Conservation (phyloP, 1,284 basidiomycete species). For the Cystobasidiaceae sp. region DNA sequence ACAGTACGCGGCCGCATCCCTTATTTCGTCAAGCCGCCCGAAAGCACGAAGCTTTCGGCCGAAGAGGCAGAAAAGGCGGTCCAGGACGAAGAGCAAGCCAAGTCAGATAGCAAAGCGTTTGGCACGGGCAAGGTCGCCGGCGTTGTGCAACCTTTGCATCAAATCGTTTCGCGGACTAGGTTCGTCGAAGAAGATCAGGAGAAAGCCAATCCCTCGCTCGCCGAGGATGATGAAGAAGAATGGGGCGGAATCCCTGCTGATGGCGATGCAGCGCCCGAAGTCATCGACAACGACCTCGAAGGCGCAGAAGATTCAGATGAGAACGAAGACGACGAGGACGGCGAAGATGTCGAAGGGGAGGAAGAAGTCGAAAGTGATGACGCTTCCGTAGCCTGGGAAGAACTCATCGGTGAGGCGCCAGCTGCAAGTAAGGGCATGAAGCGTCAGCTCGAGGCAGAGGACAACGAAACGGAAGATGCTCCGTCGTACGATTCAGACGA, state of each 20-base stretch:
- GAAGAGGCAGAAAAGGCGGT: conserved; percentile 33
- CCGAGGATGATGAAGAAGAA: conserved; percentile 42
- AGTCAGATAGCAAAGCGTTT: conserved; percentile 37
- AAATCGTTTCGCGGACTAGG: conserved; percentile 56
- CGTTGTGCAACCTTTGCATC: conserved; percentile 55
- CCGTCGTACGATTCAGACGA: conserved; percentile 29
- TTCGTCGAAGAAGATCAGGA: conserved; percentile 51
- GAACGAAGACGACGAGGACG: conserved; percentile 19
- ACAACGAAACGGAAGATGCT: conserved; percentile 30
- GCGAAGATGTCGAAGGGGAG: conserved; percentile 9
- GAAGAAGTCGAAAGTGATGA: conserved; percentile 39
- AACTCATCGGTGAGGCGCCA: conserved; percentile 26
- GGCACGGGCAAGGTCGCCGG: conserved; percentile 51
- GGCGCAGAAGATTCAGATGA: conserved; percentile 21
- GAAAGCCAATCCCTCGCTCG: conserved; percentile 41
- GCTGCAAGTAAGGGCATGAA: conserved; percentile 26
- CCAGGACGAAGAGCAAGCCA: conserved; percentile 40
- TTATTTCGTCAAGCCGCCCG: conserved; percentile 52
- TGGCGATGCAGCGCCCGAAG: conserved; percentile 41
- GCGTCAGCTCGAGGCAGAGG: conserved; percentile 33
- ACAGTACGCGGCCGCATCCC: conserved; percentile 80
- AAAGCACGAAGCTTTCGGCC: too few species aligned
- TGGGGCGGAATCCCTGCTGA: conserved; percentile 50
- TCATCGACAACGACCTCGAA: conserved; percentile 43
- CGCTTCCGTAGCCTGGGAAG: conserved; percentile 25